Conservation (phyloP, 106 monocot genomes). For the Gastrodia elata region DNA sequence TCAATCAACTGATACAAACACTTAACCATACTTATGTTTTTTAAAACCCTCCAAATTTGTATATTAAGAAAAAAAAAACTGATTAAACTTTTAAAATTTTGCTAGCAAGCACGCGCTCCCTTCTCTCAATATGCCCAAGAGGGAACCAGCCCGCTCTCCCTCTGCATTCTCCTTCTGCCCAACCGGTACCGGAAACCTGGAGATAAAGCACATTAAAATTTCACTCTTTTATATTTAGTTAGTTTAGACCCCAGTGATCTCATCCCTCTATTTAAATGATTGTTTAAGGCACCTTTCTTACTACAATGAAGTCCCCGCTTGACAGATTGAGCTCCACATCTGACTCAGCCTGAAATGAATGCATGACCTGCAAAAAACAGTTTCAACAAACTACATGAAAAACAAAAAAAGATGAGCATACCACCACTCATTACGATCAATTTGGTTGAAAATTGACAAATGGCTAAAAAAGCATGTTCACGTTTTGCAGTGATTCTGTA, state of each 20-base stretch:
- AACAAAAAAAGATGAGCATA: neutral
- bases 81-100: constrained; percentile 28
- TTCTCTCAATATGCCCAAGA: constrained; percentile 60
- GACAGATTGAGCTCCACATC: constrained; percentile 71
- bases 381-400: neutral
- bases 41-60: too few species aligned
- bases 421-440: too few species aligned
- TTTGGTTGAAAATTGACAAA: too few species aligned
- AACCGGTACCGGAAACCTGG: constrained; percentile 74
- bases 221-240: too few species aligned
- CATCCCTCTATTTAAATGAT: too few species aligned
- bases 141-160: constrained; percentile 99
- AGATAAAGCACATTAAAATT: too few species aligned
- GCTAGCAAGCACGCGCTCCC: constrained; percentile 86
- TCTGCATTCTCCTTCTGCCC: constrained; percentile 96
- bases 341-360: constrained; percentile 70
- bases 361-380: constrained; percentile 42
- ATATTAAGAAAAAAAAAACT: too few species aligned
- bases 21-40: too few species aligned
- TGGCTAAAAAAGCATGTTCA: too few species aligned
- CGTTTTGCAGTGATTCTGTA: too few species aligned
- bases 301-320: constrained; percentile 69
- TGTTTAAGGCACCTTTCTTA: constrained; percentile 50
- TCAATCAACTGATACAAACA: too few species aligned
- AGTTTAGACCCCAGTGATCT: too few species aligned